These are phyloP conservation scores for Isatis lusitanica DNA, from an alignment of 441 rosid species.

Conservation along the genomic window DNA sequence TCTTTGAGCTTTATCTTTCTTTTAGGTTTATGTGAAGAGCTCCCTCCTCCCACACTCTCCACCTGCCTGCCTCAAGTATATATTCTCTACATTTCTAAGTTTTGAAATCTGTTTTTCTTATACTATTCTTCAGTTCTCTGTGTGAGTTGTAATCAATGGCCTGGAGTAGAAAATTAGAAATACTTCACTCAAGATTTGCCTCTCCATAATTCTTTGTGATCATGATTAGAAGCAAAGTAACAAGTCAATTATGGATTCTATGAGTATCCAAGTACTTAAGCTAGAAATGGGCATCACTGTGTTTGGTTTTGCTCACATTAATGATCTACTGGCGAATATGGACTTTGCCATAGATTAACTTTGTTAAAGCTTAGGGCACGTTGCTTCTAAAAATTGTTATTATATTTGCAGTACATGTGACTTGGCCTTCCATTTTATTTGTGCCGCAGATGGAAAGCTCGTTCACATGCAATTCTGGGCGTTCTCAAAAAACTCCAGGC, in stretches of 20 bases:
- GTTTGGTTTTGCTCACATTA: neutral
- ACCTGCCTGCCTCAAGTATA: slow-evolving; percentile 76
- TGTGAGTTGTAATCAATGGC: neutral
- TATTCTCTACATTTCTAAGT: neutral
- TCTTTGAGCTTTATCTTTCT: neutral
- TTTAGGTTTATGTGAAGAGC: slow-evolving; percentile 83
- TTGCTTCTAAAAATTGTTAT: neutral
- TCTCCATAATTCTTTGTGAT: neutral
- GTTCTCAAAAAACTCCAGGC: slow-evolving; percentile 60
- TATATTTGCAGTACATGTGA: neutral
- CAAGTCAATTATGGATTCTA: neutral
- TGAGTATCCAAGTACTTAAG: neutral
- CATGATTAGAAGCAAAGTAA: neutral
- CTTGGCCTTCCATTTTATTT: slow-evolving; percentile 13
- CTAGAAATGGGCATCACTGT: neutral
- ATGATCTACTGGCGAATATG: neutral
- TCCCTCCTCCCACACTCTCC: slow-evolving; percentile 79
- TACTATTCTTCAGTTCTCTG: slow-evolving; percentile 1
- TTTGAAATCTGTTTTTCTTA: neutral
- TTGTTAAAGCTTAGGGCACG: neutral
- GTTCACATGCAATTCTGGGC: slow-evolving; percentile 70
- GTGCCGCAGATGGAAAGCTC: slow-evolving; percentile 76
- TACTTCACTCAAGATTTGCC: neutral
- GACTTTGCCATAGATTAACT: neutral
- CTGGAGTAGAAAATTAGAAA: neutral